Evolutionary conservation across 2,329 filamentous ascomycete genomes (phyloP).

Genomic region (Chalaropsis ovoidea): DNA sequence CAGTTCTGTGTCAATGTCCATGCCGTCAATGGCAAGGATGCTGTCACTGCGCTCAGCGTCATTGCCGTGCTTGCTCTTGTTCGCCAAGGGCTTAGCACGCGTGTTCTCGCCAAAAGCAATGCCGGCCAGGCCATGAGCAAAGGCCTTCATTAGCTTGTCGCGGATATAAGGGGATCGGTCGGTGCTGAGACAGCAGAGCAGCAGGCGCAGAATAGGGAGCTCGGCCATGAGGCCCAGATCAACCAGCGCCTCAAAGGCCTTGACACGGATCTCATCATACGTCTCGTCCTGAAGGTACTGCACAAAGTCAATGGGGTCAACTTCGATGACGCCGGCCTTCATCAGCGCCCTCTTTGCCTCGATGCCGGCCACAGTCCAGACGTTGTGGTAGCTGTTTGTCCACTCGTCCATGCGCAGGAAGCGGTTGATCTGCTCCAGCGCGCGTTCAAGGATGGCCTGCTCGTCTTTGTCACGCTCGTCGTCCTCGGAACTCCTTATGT

Average conservation of each 20-base stretch:
- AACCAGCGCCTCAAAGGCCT: constrained; percentile 53
- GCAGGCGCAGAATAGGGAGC: constrained; percentile 44
- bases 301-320: constrained; percentile 46
- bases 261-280: constrained; percentile 52
- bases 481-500: constrained; percentile 31
- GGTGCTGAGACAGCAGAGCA: constrained; percentile 49
- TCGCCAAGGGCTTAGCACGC: constrained; percentile 17
- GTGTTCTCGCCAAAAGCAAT: constrained; percentile 51
- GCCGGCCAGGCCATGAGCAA: constrained; percentile 50
- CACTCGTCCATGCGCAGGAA: constrained; percentile 59
- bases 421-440: constrained; percentile 54
- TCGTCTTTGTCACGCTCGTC: constrained; percentile 37
- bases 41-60: constrained; percentile 19
- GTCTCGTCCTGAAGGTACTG: constrained; percentile 57
- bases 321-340: constrained; percentile 52
- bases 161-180: constrained; percentile 56
- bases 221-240: constrained; percentile 53
- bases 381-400: constrained; percentile 57
- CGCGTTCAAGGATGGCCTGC: constrained; percentile 42
- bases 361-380: constrained; percentile 53
- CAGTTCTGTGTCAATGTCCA: constrained; percentile 30
- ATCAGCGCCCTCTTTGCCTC: constrained; percentile 53
- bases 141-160: constrained; percentile 47
- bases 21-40: constrained; percentile 23
- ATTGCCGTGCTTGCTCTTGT: constrained; percentile 11